phyloP scores from a whole-genome alignment of 768 basidiomycete genomes.

The Auriculariales sp. region DNA sequence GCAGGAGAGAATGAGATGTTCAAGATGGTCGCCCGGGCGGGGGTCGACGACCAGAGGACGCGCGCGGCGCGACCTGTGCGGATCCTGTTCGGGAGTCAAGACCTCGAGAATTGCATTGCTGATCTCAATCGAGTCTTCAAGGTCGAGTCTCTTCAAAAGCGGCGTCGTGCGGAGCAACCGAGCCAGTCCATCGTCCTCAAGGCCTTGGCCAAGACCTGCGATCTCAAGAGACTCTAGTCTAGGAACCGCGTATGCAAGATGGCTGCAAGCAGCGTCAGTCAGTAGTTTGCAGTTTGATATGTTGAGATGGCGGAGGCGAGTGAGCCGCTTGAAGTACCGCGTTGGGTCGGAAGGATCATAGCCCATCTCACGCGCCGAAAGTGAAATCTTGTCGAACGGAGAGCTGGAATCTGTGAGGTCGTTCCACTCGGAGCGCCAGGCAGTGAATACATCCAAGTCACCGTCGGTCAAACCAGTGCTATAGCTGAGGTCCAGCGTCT shows the following conservation, averaged over 20 bases:
- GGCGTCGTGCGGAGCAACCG: conserved; percentile 56
- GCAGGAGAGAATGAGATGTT: conserved; percentile 57
- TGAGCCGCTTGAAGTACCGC: conserved; percentile 41
- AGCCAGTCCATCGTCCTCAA: conserved; percentile 63
- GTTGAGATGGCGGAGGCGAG: conserved; percentile 55
- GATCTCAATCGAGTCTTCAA: conserved; percentile 71
- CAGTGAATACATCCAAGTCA: conserved; percentile 55
- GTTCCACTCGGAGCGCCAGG: conserved; percentile 11
- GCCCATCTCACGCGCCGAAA: conserved; percentile 52
- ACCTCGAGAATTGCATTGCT: conserved; percentile 55
- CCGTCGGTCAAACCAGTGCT: conserved; percentile 59
- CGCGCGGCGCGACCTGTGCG: conserved; percentile 9
- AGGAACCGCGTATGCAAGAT: conserved; percentile 58
- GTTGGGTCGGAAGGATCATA: conserved; percentile 27
- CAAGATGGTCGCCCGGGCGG: conserved; percentile 51
- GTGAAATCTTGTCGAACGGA: not conserved
- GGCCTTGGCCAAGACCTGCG: conserved; percentile 52
- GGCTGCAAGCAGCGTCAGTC: conserved; percentile 60
- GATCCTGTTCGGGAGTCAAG: conserved; percentile 34
- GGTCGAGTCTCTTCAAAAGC: conserved; percentile 56
- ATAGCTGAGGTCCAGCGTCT: conserved; percentile 72
- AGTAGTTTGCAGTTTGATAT: conserved; percentile 58
- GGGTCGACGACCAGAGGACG: conserved; percentile 11
- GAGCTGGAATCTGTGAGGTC: conserved; percentile 24
- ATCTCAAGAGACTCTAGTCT: conserved; percentile 65